Base-by-base conservation (phyloP, 331 rosid species). In the Telfairia occidentalis region DNA sequence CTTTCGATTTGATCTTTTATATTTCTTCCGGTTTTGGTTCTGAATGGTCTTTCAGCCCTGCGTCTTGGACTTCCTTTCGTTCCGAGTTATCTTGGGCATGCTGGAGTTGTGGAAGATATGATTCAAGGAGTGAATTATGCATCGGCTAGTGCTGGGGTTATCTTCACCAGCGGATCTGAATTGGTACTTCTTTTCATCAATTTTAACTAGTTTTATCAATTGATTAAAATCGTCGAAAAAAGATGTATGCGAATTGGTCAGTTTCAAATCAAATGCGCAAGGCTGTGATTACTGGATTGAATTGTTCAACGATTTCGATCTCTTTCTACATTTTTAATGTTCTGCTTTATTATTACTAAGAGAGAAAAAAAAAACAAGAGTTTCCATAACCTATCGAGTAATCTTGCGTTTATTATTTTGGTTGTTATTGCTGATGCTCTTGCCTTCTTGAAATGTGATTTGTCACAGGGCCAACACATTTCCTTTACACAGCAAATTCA, bases 141-240 rank as follows among this genome's bases (percentile, higher is more conserved):
- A 53, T 94, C 98, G 63, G 98, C 98, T 40, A 96, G 89, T 21
- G 98, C 98, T 29, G 97, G 98, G 54, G 82, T 94, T 46, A 91
- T 94, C 73, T 86, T 85, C 84, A 77, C 90, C 1, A 91, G 90
- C 75, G 98, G 98, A 8, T 88, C 96, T 29, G 97, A 93, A 77
- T 86, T 90, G 96, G 98, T 90, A 81, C 73, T 66, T 42, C 71
- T 80, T 43, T 61, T 34, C 45, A 16, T 9, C 54, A 15, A 7
- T 18, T 10, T 53, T 37, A 5, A 8, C 48, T 50, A 29, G n/a
- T 26, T 49, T 16, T 72, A 49, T 60, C 42, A 15, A 60, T 30
- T 57, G 5, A 21, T 21, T 8, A 8, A 53, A 52, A 53, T 53
- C 13, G 21, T 53, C 12, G 29, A 21, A 5, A 21, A 52, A 23